phyloP scores from a whole-genome alignment of 805 yeast species.

The Kluyveromyces dobzhanskii region DNA sequence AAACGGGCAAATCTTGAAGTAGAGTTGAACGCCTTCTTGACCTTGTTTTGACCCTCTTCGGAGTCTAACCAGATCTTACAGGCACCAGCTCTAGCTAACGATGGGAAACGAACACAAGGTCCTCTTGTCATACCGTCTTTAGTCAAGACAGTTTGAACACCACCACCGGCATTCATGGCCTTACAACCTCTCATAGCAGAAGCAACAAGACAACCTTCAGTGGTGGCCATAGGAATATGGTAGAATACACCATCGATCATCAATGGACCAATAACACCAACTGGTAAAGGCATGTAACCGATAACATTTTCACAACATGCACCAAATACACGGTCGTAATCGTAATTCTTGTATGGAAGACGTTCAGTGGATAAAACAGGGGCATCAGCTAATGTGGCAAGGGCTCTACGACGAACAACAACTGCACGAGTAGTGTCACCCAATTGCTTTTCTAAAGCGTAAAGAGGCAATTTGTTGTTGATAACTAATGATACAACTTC shows the following conservation, averaged over 20 bases:
- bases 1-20: slow-evolving; percentile 96
- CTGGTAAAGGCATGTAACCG: slow-evolving; percentile 93
- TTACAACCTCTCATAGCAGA: slow-evolving; percentile 99
- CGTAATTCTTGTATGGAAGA: slow-evolving; percentile 77
- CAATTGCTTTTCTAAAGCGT: slow-evolving; percentile 89
- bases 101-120: slow-evolving; percentile 88
- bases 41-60: slow-evolving; percentile 76
- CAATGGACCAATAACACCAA: slow-evolving; percentile 97
- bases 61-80: slow-evolving; percentile 95
- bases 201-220: slow-evolving; percentile 98
- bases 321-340: slow-evolving; percentile 93
- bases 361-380: slow-evolving; percentile 64
- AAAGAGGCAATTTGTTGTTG: slow-evolving; percentile 76
- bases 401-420: slow-evolving; percentile 83
- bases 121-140: slow-evolving; percentile 99
- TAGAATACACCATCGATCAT: slow-evolving; percentile 80
- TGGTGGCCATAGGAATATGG: slow-evolving; percentile 98
- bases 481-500: slow-evolving; percentile 68
- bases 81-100: slow-evolving; percentile 81
- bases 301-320: slow-evolving; percentile 99
- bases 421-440: slow-evolving; percentile 90
- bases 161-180: slow-evolving; percentile 96
- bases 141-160: slow-evolving; percentile 83
- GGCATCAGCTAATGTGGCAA: slow-evolving; percentile 73
- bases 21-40: slow-evolving; percentile 88